Evolutionary conservation across 2,329 filamentous ascomycete species (phyloP).

Genomic region (Talaromyces sp.): DNA sequence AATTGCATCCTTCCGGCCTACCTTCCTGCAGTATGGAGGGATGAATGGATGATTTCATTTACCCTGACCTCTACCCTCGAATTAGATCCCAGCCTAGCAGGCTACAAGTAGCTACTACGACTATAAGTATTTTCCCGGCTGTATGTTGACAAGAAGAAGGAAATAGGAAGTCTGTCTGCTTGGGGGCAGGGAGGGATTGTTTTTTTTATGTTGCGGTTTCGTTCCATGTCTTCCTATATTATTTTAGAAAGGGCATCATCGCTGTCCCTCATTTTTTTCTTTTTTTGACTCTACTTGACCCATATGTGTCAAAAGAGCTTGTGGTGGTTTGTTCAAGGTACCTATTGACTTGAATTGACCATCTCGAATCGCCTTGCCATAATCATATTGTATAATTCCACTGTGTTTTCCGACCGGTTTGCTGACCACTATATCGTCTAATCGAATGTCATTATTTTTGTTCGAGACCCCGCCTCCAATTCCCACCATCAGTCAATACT

Average conservation of each 20-base stretch:
- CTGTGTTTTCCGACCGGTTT: background rate
- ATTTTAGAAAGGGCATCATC: background rate
- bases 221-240: too few species aligned
- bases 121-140: too few species aligned
- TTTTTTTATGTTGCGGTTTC: too few species aligned
- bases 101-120: too few species aligned
- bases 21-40: too few species aligned
- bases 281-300: background rate
- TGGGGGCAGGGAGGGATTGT: too few species aligned
- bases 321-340: background rate
- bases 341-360: background rate
- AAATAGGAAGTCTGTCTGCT: too few species aligned
- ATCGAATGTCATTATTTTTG: constrained; percentile 11
- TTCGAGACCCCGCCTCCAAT: constrained; percentile 12
- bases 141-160: too few species aligned
- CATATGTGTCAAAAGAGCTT: background rate
- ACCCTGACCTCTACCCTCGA: too few species aligned
- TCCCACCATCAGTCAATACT: constrained; percentile 12
- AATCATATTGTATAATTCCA: background rate
- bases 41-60: too few species aligned
- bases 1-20: too few species aligned
- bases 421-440: constrained; percentile 20
- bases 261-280: background rate
- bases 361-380: background rate
- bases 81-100: too few species aligned